phyloP scores from a whole-genome alignment of 139 green algal genomes.

The Dunaliella primolecta region DNA sequence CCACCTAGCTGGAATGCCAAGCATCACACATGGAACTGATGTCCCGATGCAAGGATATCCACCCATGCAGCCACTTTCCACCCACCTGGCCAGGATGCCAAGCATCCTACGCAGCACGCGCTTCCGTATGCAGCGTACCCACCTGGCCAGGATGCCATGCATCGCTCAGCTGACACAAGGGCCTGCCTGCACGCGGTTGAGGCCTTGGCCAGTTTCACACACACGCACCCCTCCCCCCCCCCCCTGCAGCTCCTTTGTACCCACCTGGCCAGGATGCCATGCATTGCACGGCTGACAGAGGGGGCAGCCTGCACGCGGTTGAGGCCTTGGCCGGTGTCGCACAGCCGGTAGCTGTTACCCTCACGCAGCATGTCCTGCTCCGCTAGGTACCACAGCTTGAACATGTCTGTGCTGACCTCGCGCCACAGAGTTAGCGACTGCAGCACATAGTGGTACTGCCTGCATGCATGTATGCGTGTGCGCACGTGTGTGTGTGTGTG shows the following conservation, averaged over 20 bases:
- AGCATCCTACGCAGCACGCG: too few species aligned
- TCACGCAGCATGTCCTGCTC: slow-evolving; percentile 77
- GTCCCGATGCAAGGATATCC: slow-evolving; percentile 56
- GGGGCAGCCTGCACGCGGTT: slow-evolving; percentile 88
- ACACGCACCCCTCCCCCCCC: too few species aligned
- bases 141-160: too few species aligned
- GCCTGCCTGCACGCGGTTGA: too few species aligned
- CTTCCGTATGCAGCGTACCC: too few species aligned
- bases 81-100: too few species aligned
- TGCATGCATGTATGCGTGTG: slow-evolving; percentile 5
- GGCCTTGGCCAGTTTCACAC: slow-evolving; percentile 88
- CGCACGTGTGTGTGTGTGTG: too few species aligned
- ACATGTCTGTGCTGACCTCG: slow-evolving; percentile 63
- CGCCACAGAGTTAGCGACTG: slow-evolving; percentile 90
- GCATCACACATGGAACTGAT: too few species aligned
- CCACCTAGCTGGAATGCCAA: too few species aligned
- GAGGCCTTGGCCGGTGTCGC: slow-evolving; percentile 93
- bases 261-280: slow-evolving; percentile 57
- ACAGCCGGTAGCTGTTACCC: slow-evolving; percentile 77
- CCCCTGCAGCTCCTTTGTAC: too few species aligned
- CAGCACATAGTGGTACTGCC: slow-evolving; percentile 89
- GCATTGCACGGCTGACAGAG: slow-evolving; percentile 63
- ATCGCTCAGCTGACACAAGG: slow-evolving; percentile 50
- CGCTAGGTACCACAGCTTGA: slow-evolving; percentile 34
- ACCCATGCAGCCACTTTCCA: too few species aligned